Conservation (phyloP, 352 stramenopile species). For the Phytophthora citricola region DNA sequence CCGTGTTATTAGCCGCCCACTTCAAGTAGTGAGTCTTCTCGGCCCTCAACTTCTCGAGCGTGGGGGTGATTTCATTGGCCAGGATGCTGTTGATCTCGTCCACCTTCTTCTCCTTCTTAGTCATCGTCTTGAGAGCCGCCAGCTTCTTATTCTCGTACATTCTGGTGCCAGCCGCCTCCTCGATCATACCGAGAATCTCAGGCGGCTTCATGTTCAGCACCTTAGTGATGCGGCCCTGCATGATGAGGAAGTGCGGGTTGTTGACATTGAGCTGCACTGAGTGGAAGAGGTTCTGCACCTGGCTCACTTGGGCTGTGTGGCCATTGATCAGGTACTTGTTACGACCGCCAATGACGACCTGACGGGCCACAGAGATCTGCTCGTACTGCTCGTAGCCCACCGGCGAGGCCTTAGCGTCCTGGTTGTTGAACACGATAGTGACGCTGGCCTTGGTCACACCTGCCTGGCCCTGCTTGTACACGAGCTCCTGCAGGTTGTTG, state of each 20-base stretch:
- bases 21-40: constrained; percentile 99
- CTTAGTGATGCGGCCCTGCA: constrained; percentile 99
- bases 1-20: constrained; percentile 98
- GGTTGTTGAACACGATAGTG: constrained; percentile 99
- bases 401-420: constrained; percentile 91
- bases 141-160: constrained; percentile 99
- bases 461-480: constrained; percentile 99
- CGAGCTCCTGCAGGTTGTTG: constrained; percentile 98
- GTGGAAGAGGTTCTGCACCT: constrained; percentile 99
- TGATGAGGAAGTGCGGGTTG: constrained; percentile 99
- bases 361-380: constrained; percentile 98
- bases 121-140: constrained; percentile 98
- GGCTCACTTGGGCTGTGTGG: constrained; percentile 95
- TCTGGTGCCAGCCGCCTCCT: constrained; percentile 98
- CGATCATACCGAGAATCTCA: constrained; percentile 99
- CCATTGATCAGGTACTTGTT: constrained; percentile 99
- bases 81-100: constrained; percentile 99
- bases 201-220: constrained; percentile 99
- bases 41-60: constrained; percentile 96
- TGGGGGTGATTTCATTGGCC: constrained; percentile 99
- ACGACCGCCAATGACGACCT: constrained; percentile 98
- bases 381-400: constrained; percentile 98
- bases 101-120: constrained; percentile 99
- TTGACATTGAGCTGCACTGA: constrained; percentile 99
- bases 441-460: constrained; percentile 99